phyloP scores from a whole-genome alignment of 768 basidiomycete species.

The Collybiopsis luxurians region DNA sequence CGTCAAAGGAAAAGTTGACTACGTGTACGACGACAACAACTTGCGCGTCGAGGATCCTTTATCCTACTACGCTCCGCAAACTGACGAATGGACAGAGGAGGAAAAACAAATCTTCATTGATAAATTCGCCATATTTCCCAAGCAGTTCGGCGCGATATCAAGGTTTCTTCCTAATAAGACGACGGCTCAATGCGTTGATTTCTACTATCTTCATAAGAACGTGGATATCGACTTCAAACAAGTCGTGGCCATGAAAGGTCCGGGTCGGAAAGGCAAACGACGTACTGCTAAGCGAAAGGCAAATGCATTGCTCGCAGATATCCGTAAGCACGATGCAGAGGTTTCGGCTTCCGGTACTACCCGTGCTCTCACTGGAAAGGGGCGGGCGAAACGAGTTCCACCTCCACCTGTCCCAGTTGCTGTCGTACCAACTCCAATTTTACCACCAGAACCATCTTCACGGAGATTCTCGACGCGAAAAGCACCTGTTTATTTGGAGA shows the following conservation, averaged over 20 bases:
- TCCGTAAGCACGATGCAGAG: slow-evolving; percentile 71
- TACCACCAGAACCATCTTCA: slow-evolving; percentile 24
- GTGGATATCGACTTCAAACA: slow-evolving; percentile 80
- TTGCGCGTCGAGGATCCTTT: slow-evolving; percentile 72
- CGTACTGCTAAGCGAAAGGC: slow-evolving; percentile 74
- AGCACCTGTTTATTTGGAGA: slow-evolving; percentile 42
- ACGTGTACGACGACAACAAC: slow-evolving; percentile 82
- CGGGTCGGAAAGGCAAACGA: slow-evolving; percentile 62
- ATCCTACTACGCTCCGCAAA: slow-evolving; percentile 71
- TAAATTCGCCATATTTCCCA: slow-evolving; percentile 82
- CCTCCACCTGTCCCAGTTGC: slow-evolving; percentile 12
- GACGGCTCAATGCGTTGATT: slow-evolving; percentile 84
- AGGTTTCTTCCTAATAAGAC: slow-evolving; percentile 80
- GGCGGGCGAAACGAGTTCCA: slow-evolving; percentile 22
- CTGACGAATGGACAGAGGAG: slow-evolving; percentile 84
- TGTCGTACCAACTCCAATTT: not conserved
- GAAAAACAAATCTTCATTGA: slow-evolving; percentile 79
- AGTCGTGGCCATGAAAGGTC: slow-evolving; percentile 63
- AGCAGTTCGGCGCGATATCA: slow-evolving; percentile 95
- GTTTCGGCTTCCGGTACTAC: slow-evolving; percentile 38
- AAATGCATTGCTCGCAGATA: slow-evolving; percentile 78
- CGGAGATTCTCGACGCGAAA: slow-evolving; percentile 35
- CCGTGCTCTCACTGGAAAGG: slow-evolving; percentile 40
- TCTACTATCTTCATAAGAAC: slow-evolving; percentile 96
- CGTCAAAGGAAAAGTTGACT: slow-evolving; percentile 55